These are phyloP conservation scores for Cymbopogon flexuosus DNA, from an alignment of 202 grass and related monocot species.

Conservation along the genomic window DNA sequence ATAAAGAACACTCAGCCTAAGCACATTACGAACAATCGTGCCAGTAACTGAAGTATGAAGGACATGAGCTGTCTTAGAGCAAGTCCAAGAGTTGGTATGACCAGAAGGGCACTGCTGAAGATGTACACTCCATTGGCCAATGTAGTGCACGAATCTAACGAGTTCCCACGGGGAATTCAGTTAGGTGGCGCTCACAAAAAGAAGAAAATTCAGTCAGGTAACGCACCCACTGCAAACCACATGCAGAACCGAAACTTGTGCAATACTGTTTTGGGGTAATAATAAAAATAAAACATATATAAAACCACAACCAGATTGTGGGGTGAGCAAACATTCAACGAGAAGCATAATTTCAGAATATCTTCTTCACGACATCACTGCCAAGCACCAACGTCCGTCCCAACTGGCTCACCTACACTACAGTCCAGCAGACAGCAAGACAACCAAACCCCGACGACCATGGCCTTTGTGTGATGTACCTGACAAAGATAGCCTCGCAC, in stretches of 20 bases:
- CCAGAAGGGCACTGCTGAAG: neutral
- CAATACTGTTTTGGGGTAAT: neutral
- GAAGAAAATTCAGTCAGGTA: slow-evolving; percentile 11
- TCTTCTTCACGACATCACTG: neutral
- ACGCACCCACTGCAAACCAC: neutral
- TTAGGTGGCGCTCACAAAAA: neutral
- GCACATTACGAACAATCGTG: neutral
- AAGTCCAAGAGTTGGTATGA: slow-evolving; percentile 24
- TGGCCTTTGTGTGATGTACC: slow-evolving; percentile 33
- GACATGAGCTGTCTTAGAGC: neutral
- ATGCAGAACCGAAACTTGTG: neutral
- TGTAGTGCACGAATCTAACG: slow-evolving; percentile 16
- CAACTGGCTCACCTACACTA: slow-evolving; percentile 29
- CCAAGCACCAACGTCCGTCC: slow-evolving; percentile 5
- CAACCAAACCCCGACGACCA: slow-evolving; percentile 15
- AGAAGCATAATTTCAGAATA: neutral
- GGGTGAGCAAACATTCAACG: slow-evolving; percentile 17
- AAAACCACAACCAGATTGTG: neutral
- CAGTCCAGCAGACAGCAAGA: neutral
- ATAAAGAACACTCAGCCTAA: neutral
- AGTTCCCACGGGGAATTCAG: neutral
- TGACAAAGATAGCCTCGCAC: neutral
- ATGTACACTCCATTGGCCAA: neutral
- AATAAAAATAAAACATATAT: neutral
- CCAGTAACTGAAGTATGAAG: neutral